A percentile compares a stretch with the other conserved stretches of the same genome.
Conservation (phyloP, 768 basidiomycete genomes). For the Mycena rosella region DNA sequence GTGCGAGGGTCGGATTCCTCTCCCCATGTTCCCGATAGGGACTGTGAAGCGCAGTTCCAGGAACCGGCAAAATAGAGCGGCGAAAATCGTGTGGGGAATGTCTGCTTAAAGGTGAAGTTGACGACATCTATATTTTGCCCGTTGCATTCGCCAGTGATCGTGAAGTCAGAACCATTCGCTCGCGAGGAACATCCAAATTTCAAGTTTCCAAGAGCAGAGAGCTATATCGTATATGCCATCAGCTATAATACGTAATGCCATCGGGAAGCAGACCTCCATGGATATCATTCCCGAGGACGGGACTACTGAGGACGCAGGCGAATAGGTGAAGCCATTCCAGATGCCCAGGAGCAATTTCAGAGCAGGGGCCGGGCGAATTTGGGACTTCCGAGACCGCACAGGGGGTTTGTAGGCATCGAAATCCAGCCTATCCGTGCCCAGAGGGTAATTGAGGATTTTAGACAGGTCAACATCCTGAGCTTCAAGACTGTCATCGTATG, state of each 20-base stretch:
- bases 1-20: constrained; percentile 27
- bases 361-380: constrained; percentile 27
- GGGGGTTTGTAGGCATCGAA: constrained; percentile 34
- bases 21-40: constrained; percentile 36
- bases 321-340: constrained; percentile 37
- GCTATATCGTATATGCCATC: constrained; percentile 6
- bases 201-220: constrained; percentile 22
- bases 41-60: constrained; percentile 18
- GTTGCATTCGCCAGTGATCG: constrained; percentile 33
- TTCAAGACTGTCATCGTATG: constrained; percentile 36
- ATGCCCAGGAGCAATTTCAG: constrained; percentile 28
- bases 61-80: constrained; percentile 33
- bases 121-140: constrained; percentile 17
- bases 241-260: background rate
- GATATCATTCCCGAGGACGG: constrained; percentile 36
- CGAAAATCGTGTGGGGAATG: constrained; percentile 29
- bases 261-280: constrained; percentile 24
- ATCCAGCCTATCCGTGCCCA: constrained; percentile 27
- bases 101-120: constrained; percentile 34
- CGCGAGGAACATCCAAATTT: constrained; percentile 32
- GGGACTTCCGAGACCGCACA: constrained; percentile 12
- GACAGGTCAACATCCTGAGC: constrained; percentile 21
- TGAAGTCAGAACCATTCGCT: constrained; percentile 34
- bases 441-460: constrained; percentile 37
- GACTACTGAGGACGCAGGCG: constrained; percentile 11